Evolutionary conservation across 495 filamentous ascomycete species (phyloP).

Genomic region (Penicillium lividum): DNA sequence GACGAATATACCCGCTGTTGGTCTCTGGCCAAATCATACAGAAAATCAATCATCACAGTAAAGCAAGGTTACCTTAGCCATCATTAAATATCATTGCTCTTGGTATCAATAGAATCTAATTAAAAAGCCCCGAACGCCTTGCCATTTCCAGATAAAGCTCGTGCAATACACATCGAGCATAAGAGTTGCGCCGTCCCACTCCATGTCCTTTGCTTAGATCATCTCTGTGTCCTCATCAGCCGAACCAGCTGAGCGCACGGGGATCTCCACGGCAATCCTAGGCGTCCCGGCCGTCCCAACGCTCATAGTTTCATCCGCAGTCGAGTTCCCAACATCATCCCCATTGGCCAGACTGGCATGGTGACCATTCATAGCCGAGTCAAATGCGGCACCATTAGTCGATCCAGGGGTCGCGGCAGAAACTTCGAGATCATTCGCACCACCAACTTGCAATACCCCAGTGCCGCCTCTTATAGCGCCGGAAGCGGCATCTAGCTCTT

Average conservation of each 20-base stretch:
- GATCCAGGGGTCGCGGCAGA: constrained; percentile 18
- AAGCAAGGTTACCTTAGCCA: neutral
- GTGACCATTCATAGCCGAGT: constrained; percentile 30
- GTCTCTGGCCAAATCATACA: neutral
- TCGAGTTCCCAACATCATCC: constrained; percentile 19
- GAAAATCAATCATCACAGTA: neutral
- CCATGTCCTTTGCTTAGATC: constrained; percentile 15
- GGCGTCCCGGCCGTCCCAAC: constrained; percentile 33
- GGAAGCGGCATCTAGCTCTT: constrained; percentile 29
- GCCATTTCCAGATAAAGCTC: neutral
- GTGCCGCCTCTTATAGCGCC: constrained; percentile 40
- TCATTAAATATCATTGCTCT: neutral
- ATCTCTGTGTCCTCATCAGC: constrained; percentile 45
- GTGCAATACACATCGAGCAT: neutral
- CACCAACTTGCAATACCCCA: constrained; percentile 38
- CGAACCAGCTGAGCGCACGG: constrained; percentile 12
- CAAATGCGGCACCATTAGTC: constrained; percentile 17
- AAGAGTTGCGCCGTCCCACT: constrained; percentile 13
- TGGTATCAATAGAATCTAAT: constrained; percentile 6
- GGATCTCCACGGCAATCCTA: constrained; percentile 22
- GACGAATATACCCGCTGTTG: neutral
- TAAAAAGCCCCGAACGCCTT: constrained; percentile 1
- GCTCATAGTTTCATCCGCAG: constrained; percentile 32
- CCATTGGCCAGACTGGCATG: constrained; percentile 18
- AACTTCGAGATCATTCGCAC: constrained; percentile 36